These are phyloP conservation scores for Epichloe brachyelytri DNA, from an alignment of 2,329 filamentous ascomycete species.

Conservation along the genomic window DNA sequence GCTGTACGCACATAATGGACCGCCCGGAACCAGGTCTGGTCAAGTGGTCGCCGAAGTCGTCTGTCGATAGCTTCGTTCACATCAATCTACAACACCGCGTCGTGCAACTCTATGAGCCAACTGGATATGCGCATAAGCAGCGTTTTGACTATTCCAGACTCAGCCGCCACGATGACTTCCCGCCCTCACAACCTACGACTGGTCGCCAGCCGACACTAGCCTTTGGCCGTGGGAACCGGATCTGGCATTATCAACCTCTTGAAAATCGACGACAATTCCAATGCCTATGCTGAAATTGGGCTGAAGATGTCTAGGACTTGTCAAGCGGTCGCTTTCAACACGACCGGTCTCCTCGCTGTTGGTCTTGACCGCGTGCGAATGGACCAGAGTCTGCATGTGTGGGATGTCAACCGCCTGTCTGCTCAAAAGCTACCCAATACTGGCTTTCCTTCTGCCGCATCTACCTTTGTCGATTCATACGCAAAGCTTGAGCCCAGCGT, in stretches of 20 bases:
- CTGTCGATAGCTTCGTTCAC: slow-evolving; percentile 48
- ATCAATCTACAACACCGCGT: slow-evolving; percentile 51
- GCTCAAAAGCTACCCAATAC: slow-evolving; percentile 31
- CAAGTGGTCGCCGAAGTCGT: slow-evolving; percentile 51
- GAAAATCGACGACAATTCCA: slow-evolving; percentile 57
- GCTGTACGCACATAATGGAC: slow-evolving; percentile 29
- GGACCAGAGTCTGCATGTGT: slow-evolving; percentile 71
- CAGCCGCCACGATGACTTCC: slow-evolving; percentile 49
- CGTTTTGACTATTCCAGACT: slow-evolving; percentile 45
- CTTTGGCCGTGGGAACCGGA: slow-evolving; percentile 64
- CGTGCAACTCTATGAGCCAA: slow-evolving; percentile 50
- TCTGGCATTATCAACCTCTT: slow-evolving; percentile 65
- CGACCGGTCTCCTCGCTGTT: slow-evolving; percentile 57
- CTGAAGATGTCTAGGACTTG: slow-evolving; percentile 67
- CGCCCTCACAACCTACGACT: slow-evolving; percentile 54
- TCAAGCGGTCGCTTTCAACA: slow-evolving; percentile 71
- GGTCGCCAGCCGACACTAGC: slow-evolving; percentile 48
- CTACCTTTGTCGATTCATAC: slow-evolving; percentile 42
- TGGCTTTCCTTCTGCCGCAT: slow-evolving; percentile 37
- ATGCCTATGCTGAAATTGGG: slow-evolving; percentile 50
- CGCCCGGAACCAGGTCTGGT: slow-evolving; percentile 50
- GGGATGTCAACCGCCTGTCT: slow-evolving; percentile 57
- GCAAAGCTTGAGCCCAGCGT: slow-evolving; percentile 51
- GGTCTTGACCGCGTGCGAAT: slow-evolving; percentile 71
- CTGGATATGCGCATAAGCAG: slow-evolving; percentile 42